Percentiles rank a stretch among this genome's conserved stretches.
phyloP scores from a whole-genome alignment of 306 rosid species.

The cucumber (Cucumis sativus) region Cucumber_9930_V3 NC_026657.2:13547501-13548000 shows the following conservation, averaged over 20 bases:
- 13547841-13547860: neutral
- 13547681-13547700: slow-evolving; percentile 55
- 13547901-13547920: neutral
- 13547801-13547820: slow-evolving; percentile 10
- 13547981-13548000: neutral
- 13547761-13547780: slow-evolving; percentile 95
- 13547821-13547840: neutral
- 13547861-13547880: neutral
- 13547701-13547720: slow-evolving; percentile 97
- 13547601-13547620: slow-evolving; percentile 34
- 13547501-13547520: slow-evolving; percentile 81
- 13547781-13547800: slow-evolving; percentile 86
- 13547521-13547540: slow-evolving; percentile 80
- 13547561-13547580: slow-evolving; percentile 86
- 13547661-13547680: neutral
- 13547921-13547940: neutral
- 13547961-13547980: neutral
- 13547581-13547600: slow-evolving; percentile 66
- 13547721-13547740: slow-evolving; percentile 91
- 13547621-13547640: neutral
- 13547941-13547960: neutral
- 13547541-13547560: slow-evolving; percentile 94
- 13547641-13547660: neutral
- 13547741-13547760: slow-evolving; percentile 88
- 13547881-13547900: neutral